Conservation (phyloP, 805 yeast species). For the Cyberlindnera maritima region DNA sequence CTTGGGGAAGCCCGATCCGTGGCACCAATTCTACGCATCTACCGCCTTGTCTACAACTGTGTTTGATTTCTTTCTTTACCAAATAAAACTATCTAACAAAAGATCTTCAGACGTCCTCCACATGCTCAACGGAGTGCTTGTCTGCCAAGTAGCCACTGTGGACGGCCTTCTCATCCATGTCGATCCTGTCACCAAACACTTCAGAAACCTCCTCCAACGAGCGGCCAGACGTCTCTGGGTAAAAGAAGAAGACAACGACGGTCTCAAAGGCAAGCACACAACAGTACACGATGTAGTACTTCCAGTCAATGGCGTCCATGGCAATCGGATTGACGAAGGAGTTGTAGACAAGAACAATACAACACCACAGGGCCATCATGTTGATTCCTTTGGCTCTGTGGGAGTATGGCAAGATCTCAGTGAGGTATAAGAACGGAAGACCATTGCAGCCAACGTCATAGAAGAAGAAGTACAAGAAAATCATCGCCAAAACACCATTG, state of each 20-base stretch:
- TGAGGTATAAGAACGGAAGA: neutral
- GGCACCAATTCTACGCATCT: too few species aligned
- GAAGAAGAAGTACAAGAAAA: neutral
- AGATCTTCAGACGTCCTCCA: too few species aligned
- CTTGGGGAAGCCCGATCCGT: too few species aligned
- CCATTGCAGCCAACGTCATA: neutral
- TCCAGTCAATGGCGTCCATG: conserved; percentile 1
- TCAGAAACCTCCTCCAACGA: neutral
- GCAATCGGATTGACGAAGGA: neutral
- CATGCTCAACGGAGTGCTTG: too few species aligned
- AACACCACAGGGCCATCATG: neutral
- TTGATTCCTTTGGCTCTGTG: neutral
- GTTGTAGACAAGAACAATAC: neutral
- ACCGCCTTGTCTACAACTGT: too few species aligned
- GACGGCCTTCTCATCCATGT: neutral
- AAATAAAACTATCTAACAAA: too few species aligned
- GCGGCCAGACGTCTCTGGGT: neutral
- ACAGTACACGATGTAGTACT: neutral
- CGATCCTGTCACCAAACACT: neutral
- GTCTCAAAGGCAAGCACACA: neutral
- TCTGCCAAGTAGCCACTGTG: neutral
- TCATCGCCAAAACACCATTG: neutral
- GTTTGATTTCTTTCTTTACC: too few species aligned
- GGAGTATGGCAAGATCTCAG: neutral
- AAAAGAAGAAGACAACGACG: neutral